A percentile compares a stretch with the other conserved stretches of the same genome.
Conservation (phyloP, 192 early-diverging fungal species). For the Linnemannia elongata region DNA sequence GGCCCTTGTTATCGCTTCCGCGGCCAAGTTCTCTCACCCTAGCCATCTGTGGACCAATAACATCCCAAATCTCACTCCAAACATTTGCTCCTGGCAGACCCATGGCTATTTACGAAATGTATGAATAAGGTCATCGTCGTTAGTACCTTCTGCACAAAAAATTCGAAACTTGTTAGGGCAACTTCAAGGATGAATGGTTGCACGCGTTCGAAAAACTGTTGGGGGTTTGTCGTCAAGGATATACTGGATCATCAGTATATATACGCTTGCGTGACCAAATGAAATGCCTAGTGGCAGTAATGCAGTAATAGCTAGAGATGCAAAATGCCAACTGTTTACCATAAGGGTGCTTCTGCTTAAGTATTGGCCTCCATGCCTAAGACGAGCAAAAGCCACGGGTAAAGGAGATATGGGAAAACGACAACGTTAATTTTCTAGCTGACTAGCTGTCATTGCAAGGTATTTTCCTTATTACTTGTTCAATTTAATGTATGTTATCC, state of each 20-base stretch:
- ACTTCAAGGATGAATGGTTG: background rate
- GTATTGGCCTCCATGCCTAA: constrained; percentile 51
- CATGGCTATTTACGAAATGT: constrained; percentile 26
- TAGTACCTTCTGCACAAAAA: background rate
- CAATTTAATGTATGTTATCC: background rate
- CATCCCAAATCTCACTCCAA: constrained; percentile 53
- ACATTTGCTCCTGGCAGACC: constrained; percentile 36
- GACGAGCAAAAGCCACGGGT: background rate
- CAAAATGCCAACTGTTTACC: constrained; percentile 25
- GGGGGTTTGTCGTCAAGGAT: background rate
- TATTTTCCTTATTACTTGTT: background rate
- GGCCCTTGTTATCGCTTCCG: constrained; percentile 27
- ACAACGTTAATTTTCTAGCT: background rate
- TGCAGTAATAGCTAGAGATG: too few species aligned
- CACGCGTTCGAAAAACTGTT: background rate
- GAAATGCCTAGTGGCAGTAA: background rate
- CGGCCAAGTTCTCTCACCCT: constrained; percentile 8
- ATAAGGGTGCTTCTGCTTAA: constrained; percentile 54
- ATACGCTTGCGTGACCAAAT: background rate
- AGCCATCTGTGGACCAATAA: constrained; percentile 27
- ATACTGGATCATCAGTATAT: too few species aligned
- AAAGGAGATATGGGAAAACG: background rate
- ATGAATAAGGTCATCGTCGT: background rate
- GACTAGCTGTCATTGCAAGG: background rate
- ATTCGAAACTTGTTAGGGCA: too few species aligned